A percentile compares a stretch with the other conserved stretches of the same genome.
Evolutionary conservation across 2,329 filamentous ascomycete species (phyloP).

Genomic region (Knufia petricola): DNA sequence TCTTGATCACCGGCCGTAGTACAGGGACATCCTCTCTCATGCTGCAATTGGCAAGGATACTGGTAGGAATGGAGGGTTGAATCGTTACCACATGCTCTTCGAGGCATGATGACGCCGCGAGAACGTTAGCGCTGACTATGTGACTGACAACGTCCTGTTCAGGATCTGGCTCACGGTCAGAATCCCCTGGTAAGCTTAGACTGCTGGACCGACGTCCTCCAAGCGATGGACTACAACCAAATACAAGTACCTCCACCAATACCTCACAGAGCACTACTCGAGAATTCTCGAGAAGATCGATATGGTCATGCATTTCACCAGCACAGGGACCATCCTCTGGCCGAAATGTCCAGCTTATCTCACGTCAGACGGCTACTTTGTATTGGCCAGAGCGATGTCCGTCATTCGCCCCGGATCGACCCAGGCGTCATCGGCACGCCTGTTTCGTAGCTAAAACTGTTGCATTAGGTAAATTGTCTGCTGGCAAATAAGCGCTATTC

Average conservation of each 20-base stretch:
- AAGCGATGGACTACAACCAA: slow-evolving; percentile 10
- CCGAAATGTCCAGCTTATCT: slow-evolving; percentile 10
- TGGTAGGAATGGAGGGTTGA: slow-evolving; percentile 7
- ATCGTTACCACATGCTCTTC: slow-evolving; percentile 11
- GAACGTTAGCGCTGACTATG: slow-evolving; percentile 11
- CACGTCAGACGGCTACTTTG: slow-evolving; percentile 8
- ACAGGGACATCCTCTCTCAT: slow-evolving; percentile 7
- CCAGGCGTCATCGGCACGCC: slow-evolving; percentile 1
- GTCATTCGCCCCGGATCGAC: slow-evolving; percentile 1
- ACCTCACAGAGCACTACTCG: slow-evolving; percentile 10
- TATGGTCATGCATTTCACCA: slow-evolving; percentile 11
- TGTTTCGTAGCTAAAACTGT: background rate
- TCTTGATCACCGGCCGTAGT: slow-evolving; percentile 10
- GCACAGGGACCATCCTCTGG: slow-evolving; percentile 7
- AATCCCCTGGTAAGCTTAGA: background rate
- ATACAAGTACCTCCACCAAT: slow-evolving; percentile 6
- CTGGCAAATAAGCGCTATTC: background rate
- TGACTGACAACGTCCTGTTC: slow-evolving; percentile 1
- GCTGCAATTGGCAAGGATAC: slow-evolving; percentile 7
- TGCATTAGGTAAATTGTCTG: background rate
- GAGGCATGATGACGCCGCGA: slow-evolving; percentile 6
- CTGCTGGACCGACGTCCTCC: background rate
- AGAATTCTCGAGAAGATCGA: slow-evolving; percentile 9
- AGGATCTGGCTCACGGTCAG: too few relatives aligned
- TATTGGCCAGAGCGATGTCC: slow-evolving; percentile 10